Evolutionary conservation across 1,284 basidiomycete species (phyloP).

Genomic region (Marasmius fiardii): DNA sequence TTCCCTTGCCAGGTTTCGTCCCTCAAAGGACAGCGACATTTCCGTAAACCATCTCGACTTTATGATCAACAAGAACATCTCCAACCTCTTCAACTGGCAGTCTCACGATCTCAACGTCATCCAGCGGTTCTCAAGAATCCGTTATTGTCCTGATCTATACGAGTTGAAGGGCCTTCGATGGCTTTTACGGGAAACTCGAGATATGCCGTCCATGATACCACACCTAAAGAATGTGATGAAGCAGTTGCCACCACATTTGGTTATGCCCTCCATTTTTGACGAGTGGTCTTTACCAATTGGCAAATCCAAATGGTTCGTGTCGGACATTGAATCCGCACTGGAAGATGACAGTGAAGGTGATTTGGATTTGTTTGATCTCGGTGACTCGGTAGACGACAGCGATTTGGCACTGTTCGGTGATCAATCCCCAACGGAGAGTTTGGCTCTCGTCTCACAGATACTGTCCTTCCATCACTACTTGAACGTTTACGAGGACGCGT

Average conservation of each 20-base stretch:
- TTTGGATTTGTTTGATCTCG: no score
- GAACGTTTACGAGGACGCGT: no score
- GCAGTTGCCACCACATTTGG: neutral
- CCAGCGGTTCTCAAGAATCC: neutral
- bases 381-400: no score
- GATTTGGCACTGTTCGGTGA: no score
- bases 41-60: neutral
- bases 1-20: neutral
- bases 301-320: no score
- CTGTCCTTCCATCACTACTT: no score
- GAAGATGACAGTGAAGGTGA: no score
- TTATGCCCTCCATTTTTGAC: neutral
- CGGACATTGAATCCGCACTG: no score
- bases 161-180: neutral
- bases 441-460: no score
- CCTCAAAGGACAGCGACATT: neutral
- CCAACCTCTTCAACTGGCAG: neutral
- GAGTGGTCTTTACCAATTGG: neutral
- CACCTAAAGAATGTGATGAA: neutral
- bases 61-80: neutral
- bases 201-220: neutral
- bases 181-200: neutral
- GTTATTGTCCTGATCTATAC: neutral
- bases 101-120: neutral
- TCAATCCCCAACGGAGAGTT: no score